Conservation (phyloP, 768 basidiomycete species). For the Lyophyllum shimeji region DNA sequence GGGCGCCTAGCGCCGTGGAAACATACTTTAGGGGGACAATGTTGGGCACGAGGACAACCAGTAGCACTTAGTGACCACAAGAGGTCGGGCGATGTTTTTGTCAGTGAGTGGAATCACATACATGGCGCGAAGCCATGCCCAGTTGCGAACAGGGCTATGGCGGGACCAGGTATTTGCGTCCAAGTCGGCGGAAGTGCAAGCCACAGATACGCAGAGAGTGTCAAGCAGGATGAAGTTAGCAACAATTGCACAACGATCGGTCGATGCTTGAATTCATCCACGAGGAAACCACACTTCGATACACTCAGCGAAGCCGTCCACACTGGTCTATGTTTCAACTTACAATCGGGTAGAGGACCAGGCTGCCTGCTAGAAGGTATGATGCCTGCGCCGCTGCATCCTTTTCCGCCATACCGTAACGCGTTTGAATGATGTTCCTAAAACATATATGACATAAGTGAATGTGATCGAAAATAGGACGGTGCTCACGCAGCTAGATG, state of each 20-base stretch:
- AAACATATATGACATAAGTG: background rate
- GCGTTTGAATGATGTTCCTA: slow-evolving; percentile 72
- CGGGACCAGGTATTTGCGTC: slow-evolving; percentile 62
- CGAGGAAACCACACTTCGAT: slow-evolving; percentile 59
- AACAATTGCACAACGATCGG: slow-evolving; percentile 61
- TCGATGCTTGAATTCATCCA: slow-evolving; percentile 58
- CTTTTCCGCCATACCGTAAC: slow-evolving; percentile 60
- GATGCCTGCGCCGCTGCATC: slow-evolving; percentile 66
- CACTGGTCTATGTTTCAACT: slow-evolving; percentile 19
- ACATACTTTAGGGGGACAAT: slow-evolving; percentile 73
- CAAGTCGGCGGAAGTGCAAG: slow-evolving; percentile 55
- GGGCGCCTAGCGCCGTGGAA: slow-evolving; percentile 74
- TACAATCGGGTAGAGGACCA: slow-evolving; percentile 71
- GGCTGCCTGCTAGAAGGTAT: slow-evolving; percentile 67
- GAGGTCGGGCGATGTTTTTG: background rate
- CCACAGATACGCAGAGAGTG: slow-evolving; percentile 65
- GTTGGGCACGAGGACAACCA: slow-evolving; percentile 73
- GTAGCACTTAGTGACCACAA: slow-evolving; percentile 47
- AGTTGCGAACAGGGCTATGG: slow-evolving; percentile 57
- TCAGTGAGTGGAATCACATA: slow-evolving; percentile 30
- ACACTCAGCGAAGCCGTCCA: background rate
- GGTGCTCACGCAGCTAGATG: slow-evolving; percentile 68
- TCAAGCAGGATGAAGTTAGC: slow-evolving; percentile 55
- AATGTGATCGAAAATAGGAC: background rate
- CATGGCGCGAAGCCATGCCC: slow-evolving; percentile 76